Conservation (phyloP, 495 filamentous ascomycete genomes). For the Schizothecium vesticola region DNA sequence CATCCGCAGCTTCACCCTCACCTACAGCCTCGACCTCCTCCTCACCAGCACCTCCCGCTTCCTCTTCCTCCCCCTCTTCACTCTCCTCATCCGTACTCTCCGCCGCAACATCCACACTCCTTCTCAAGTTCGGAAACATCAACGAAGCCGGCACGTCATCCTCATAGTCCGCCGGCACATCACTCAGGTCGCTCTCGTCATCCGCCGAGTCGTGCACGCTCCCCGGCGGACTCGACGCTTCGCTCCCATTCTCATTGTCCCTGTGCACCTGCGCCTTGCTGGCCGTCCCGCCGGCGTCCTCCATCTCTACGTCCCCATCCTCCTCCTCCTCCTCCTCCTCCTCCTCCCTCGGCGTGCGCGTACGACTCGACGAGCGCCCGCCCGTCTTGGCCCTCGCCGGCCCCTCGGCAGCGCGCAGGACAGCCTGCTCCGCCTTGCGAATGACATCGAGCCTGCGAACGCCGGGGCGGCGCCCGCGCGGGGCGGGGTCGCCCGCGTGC, state of each 20-base stretch:
- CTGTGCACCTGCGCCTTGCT: slow-evolving; percentile 28
- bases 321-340: slow-evolving; percentile 8
- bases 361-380: slow-evolving; percentile 38
- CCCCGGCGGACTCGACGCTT: slow-evolving; percentile 40
- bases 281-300: slow-evolving; percentile 28
- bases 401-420: slow-evolving; percentile 37
- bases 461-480: slow-evolving; percentile 32
- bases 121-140: slow-evolving; percentile 42
- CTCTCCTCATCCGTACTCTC: slow-evolving; percentile 17
- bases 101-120: slow-evolving; percentile 27
- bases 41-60: slow-evolving; percentile 19
- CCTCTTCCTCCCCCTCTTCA: slow-evolving; percentile 14
- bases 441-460: slow-evolving; percentile 44
- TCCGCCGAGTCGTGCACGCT: slow-evolving; percentile 71
- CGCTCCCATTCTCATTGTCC: slow-evolving; percentile 30
- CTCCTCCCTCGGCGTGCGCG: slow-evolving; percentile 17
- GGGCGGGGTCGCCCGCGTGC: slow-evolving; percentile 29
- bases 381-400: slow-evolving; percentile 30
- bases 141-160: slow-evolving; percentile 39
- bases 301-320: slow-evolving; percentile 30
- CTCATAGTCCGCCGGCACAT: slow-evolving; percentile 52
- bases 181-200: slow-evolving; percentile 76
- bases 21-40: slow-evolving; percentile 24
- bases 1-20: slow-evolving; percentile 11
- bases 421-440: slow-evolving; percentile 46